Percentiles rank a stretch among this genome's conserved stretches.
phyloP scores from a whole-genome alignment of 352 stramenopile genomes.

The Phytopythium sindhum region DNA sequence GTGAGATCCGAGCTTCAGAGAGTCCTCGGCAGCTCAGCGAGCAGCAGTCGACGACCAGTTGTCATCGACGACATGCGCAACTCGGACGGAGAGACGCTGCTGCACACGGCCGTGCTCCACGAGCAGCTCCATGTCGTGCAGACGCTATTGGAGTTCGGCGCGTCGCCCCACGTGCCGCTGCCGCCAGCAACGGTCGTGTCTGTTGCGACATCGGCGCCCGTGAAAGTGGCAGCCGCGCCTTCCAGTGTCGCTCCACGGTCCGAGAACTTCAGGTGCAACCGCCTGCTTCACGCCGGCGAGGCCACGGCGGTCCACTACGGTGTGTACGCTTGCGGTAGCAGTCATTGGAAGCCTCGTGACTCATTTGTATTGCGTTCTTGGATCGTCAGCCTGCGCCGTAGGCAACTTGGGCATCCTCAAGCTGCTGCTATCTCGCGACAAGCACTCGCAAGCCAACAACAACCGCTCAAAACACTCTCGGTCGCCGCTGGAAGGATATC shows the following conservation, averaged over 20 bases:
- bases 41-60: neutral
- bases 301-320: slow-evolving; percentile 67
- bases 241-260: slow-evolving; percentile 47
- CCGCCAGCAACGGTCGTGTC: slow-evolving; percentile 9
- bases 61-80: slow-evolving; percentile 23
- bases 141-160: slow-evolving; percentile 45
- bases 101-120: slow-evolving; percentile 68
- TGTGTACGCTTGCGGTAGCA: slow-evolving; percentile 9
- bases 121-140: slow-evolving; percentile 42
- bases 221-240: slow-evolving; percentile 21
- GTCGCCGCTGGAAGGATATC: slow-evolving; percentile 11
- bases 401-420: slow-evolving; percentile 59
- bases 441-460: neutral
- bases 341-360: too few species aligned
- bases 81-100: slow-evolving; percentile 54
- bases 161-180: slow-evolving; percentile 34
- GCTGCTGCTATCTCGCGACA: slow-evolving; percentile 32
- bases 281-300: slow-evolving; percentile 44
- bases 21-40: neutral
- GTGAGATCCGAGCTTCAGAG: slow-evolving; percentile 20
- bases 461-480: slow-evolving; percentile 12
- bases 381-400: slow-evolving; percentile 31
- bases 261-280: slow-evolving; percentile 55
- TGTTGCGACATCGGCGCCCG: slow-evolving; percentile 11
- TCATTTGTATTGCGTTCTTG: neutral